These are phyloP conservation scores for Heracleum sosnowskyi DNA, from an alignment of 129 eudicot species.

Conservation along the genomic window DNA sequence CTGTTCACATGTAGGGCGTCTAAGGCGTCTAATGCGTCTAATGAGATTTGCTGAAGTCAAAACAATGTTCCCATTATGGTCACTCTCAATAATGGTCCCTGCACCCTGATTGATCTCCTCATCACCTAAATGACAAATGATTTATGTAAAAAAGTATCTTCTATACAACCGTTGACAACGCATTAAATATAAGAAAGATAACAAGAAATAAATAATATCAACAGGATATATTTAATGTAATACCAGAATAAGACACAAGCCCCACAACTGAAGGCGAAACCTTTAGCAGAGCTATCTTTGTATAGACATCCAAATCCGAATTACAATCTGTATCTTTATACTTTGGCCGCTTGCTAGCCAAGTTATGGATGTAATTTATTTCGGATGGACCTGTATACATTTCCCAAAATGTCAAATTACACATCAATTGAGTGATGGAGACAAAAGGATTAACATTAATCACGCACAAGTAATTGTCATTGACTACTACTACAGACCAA, in stretches of 20 bases:
- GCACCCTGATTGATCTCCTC: background rate
- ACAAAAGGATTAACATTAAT: too few species aligned
- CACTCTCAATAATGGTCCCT: background rate
- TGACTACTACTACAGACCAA: background rate
- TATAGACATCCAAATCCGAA: background rate
- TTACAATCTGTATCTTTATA: background rate
- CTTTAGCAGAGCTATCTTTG: background rate
- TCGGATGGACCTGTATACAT: background rate
- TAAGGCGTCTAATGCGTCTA: background rate
- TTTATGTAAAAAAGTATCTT: background rate
- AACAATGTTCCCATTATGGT: background rate
- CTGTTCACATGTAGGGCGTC: background rate
- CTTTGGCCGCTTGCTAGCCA: background rate
- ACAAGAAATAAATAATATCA: background rate
- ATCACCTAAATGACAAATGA: background rate
- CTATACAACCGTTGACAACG: background rate
- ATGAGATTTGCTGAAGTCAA: background rate
- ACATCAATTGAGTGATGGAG: background rate
- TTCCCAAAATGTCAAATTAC: background rate
- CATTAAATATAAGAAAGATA: background rate
- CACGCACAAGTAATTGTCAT: background rate
- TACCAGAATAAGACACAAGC: background rate
- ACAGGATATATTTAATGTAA: background rate
- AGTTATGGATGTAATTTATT: background rate
- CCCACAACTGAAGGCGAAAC: background rate